Base-by-base conservation (phyloP, 2,329 filamentous ascomycete species). In the Ophiosphaerella korrae region DNA sequence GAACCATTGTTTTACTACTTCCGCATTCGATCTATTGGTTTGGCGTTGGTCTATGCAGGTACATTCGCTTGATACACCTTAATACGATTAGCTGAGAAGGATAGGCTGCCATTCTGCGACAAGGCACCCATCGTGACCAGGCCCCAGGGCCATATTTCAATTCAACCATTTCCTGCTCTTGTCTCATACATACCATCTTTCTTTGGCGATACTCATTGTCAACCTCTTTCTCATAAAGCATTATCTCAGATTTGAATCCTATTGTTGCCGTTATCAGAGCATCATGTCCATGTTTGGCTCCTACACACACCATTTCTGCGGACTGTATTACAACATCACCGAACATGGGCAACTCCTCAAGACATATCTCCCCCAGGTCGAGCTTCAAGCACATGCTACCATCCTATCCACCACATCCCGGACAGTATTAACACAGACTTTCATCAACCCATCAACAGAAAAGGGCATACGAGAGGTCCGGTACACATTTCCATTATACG, bases 401-500 rank as follows among this genome's bases (percentile, higher is more conserved):
- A 85, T 90, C 41, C 73, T 84, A 5, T 78, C 84, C 2, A 81
- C 80, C 1, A 81, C 74, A 37, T 80, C 79, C 7, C 74, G 76
- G 3, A 83, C 82, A n/a, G 68, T 67, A 2, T 72, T 85, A 7
- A 79, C 74, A 1, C 82, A 90, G 68, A 85, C 76, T 0, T 91
- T 88, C 58, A 68, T 78, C 59, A 90, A 89, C 55, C 79, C 84
- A 0, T 77, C 78, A 2, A 42, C 61, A 1, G 61, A 70, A 2
- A 67, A 74, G 8, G 64, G 65, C 3, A 80, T 86, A 52, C 64
- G 76, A 7, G 76, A 89, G 63, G 79, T 85, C 13, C 77, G 78
- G 12, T 92, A 92, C 66, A 80, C 80, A 0, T 91, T 92, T 55
- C 88, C 88, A 0, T 77, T 92, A 0, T 89, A 87, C 56, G 86